Percentiles rank a stretch among this genome's conserved stretches.
phyloP scores from a whole-genome alignment of 345 rosid genomes.

The Crucihimalaya himalaica region DNA sequence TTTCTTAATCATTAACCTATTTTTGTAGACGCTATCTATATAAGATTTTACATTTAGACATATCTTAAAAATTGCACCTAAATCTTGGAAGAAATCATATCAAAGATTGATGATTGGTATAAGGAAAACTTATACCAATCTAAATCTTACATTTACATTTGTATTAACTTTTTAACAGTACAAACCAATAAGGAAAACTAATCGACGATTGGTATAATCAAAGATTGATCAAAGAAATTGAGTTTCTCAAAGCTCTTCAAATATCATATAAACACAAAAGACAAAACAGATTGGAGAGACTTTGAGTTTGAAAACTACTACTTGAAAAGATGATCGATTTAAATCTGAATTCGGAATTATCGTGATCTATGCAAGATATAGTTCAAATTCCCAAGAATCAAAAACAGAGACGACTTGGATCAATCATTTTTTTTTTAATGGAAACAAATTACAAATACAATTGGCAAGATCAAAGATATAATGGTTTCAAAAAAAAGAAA shows the following conservation, averaged over 20 bases:
- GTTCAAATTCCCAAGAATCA: not conserved
- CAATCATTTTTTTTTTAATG: not conserved
- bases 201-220: not conserved
- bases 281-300: too few relatives aligned
- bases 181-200: not conserved
- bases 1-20: not conserved
- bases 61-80: constrained; percentile 4
- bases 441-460: not conserved
- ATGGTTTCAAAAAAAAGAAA: not conserved
- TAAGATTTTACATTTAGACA: too few relatives aligned
- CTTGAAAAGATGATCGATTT: not conserved
- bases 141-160: too few relatives aligned
- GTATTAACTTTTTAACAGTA: not conserved
- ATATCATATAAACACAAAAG: not conserved
- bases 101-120: too few relatives aligned
- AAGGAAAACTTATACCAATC: too few relatives aligned
- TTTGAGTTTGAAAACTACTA: not conserved
- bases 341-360: not conserved
- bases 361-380: not conserved
- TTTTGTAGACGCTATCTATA: not conserved
- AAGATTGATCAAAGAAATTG: not conserved
- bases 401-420: not conserved
- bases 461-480: not conserved
- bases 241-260: not conserved
- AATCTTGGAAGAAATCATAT: not conserved